A percentile compares a stretch with the other conserved stretches of the same genome.
Conservation (phyloP, 345 rosid genomes). For the Eucalyptus albens region DNA sequence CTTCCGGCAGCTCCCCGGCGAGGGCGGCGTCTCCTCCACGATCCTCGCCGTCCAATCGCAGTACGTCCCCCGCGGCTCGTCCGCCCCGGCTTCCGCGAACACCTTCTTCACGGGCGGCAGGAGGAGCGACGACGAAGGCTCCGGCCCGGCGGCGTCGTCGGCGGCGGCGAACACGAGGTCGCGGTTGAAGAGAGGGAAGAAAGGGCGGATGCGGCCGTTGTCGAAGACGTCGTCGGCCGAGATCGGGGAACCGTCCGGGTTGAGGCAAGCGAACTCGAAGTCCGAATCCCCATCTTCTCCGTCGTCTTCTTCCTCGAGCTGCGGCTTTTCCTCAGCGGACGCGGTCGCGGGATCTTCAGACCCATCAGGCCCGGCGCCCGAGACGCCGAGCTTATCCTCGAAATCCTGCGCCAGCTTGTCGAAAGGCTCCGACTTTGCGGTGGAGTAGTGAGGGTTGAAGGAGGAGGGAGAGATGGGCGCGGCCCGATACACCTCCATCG, state of each 20-base stretch:
- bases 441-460: background rate
- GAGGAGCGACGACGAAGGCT: background rate
- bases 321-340: background rate
- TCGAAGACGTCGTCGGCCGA: constrained; percentile 32
- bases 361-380: background rate
- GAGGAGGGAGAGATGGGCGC: background rate
- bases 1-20: constrained; percentile 38
- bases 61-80: constrained; percentile 5
- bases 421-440: background rate
- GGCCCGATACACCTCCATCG: background rate
- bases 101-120: constrained; percentile 21
- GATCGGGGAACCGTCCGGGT: constrained; percentile 20
- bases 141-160: background rate
- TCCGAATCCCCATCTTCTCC: constrained; percentile 20
- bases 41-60: constrained; percentile 27
- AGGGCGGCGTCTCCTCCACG: constrained; percentile 24
- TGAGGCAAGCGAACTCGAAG: constrained; percentile 29
- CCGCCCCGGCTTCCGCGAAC: constrained; percentile 14
- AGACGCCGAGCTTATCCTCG: background rate
- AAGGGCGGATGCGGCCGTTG: constrained; percentile 46
- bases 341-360: background rate
- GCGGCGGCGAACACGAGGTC: constrained; percentile 1
- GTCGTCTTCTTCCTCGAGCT: background rate
- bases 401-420: background rate
- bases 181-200: constrained; percentile 28